Base-by-base conservation (phyloP, 1,139 yeast species). In the Yamadazyma conglobata region DNA sequence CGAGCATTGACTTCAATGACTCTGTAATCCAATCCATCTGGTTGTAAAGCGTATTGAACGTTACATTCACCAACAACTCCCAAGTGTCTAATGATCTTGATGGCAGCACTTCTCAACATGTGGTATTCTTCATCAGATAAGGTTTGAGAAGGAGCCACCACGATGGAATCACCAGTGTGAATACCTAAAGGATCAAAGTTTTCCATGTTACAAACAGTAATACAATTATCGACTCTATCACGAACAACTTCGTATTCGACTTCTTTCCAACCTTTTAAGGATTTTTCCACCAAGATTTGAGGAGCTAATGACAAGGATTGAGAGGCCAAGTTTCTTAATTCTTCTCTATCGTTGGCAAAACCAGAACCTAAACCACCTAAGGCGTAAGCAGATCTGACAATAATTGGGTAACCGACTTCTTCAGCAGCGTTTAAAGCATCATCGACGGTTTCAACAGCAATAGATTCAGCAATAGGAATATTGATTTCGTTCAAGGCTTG, bases 51-150 rank as follows among this genome's bases (percentile, higher is more conserved):
- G 54, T 91, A 91, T 63, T 91, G 98, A 45, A 93, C 95, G 57
- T 91, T 91, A 77, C 98, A 91, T 68, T 91, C 98, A 60, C 98
- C 98, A 47, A 91, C 96, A 43, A 91, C 98, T 54, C 98, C 98
- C 56, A 91, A 73, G 54, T 91, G 98, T 64, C 97, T 87, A 50
- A 91, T 91, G 52, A 91, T 87, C 64, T 91, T 91, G 58, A 91
- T 87, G 30, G 98, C 98, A 37, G 98, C 95, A 35, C 94, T 73
- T 70, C 98, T 82, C 56, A 91, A 78, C 97, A 91, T 89, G 64
- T 91, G 95, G 62, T 87, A 91, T 58, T 91, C 98, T 58, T 89
- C 95, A 58, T 91, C 98, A 28, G 95, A 83, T 48, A 91, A 70
- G 26, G 98, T 91, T 65, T 91, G 98, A 24, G 97, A 88, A 31